Percentiles rank a stretch among this genome's conserved stretches.
These are phyloP conservation scores for Pythium biforme DNA, from an alignment of 352 stramenopile species.

Conservation along the genomic window DNA sequence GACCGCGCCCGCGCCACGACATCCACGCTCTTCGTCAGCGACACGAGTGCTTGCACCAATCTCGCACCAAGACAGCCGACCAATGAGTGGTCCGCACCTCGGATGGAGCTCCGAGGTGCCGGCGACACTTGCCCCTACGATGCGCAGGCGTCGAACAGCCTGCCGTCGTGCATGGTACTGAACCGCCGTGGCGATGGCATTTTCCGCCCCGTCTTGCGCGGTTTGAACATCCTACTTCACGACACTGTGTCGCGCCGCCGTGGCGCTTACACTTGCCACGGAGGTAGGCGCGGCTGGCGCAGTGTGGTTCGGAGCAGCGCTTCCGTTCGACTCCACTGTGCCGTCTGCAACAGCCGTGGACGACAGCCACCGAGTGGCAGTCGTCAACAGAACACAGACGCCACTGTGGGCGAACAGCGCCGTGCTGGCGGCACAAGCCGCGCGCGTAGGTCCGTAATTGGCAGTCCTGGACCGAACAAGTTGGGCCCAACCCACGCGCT, in stretches of 20 bases:
- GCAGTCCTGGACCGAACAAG: not conserved
- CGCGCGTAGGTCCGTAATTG: not conserved
- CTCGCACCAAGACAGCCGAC: too few relatives aligned
- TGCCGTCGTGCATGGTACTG: too few relatives aligned
- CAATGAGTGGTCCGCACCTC: too few relatives aligned
- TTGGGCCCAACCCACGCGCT: too few relatives aligned
- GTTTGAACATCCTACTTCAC: not conserved
- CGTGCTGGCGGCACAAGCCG: not conserved
- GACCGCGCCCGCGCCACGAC: constrained; percentile 11
- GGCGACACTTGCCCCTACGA: too few relatives aligned
- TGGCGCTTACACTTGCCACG: not conserved
- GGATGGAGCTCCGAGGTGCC: too few relatives aligned
- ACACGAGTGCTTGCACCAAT: not conserved
- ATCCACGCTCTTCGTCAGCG: not conserved
- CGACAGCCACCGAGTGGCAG: not conserved
- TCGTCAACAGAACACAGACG: not conserved
- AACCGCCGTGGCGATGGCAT: not conserved
- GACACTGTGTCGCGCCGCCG: not conserved
- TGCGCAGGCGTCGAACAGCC: too few relatives aligned
- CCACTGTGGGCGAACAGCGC: not conserved
- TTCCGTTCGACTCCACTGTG: not conserved
- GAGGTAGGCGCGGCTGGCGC: not conserved
- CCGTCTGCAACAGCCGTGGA: not conserved
- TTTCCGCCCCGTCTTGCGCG: not conserved
- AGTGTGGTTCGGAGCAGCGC: not conserved